These are phyloP conservation scores for Teratosphaeria gauchensis DNA, from an alignment of 2,329 filamentous ascomycete genomes.

Conservation along the genomic window DNA sequence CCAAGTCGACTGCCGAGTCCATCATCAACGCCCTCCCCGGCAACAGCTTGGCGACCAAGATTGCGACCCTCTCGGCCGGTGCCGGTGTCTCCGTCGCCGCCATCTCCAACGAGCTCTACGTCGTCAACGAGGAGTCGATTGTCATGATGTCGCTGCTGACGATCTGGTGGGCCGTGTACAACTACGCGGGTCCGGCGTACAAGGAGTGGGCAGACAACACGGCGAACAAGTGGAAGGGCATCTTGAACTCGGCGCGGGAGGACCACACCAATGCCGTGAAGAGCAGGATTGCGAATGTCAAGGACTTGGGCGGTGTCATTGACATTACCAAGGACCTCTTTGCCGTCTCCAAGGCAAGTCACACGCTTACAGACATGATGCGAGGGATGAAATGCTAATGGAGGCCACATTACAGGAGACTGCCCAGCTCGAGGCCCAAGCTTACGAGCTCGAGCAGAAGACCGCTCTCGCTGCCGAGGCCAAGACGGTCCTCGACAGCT, in stretches of 20 bases:
- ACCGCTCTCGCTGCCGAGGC: conserved; percentile 87
- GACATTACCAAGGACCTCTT: conserved; percentile 96
- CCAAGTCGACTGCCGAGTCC: conserved; percentile 93
- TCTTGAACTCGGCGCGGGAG: conserved; percentile 85
- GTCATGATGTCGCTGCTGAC: conserved; percentile 85
- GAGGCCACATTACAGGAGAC: conserved; percentile 61
- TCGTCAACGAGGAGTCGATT: conserved; percentile 97
- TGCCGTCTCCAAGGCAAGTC: conserved; percentile 84
- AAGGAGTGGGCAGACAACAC: conserved; percentile 83
- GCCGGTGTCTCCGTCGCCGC: conserved; percentile 87
- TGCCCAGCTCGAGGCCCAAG: conserved; percentile 87
- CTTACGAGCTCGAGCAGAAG: conserved; percentile 94
- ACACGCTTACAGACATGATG: not conserved
- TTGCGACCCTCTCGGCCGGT: conserved; percentile 87
- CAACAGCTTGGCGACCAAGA: conserved; percentile 87
- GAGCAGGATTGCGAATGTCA: conserved; percentile 83
- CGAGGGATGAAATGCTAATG: not conserved
- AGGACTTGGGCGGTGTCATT: conserved; percentile 89
- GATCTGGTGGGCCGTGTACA: conserved; percentile 85
- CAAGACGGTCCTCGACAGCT: conserved; percentile 91
- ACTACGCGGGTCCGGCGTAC: conserved; percentile 89
- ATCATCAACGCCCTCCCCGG: conserved; percentile 90
- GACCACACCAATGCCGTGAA: conserved; percentile 96
- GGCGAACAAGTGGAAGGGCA: conserved; percentile 84
- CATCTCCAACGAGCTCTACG: conserved; percentile 99